These are phyloP conservation scores for Capronia coronata DNA, from an alignment of 2,329 filamentous ascomycete genomes.

Conservation along the genomic window DNA sequence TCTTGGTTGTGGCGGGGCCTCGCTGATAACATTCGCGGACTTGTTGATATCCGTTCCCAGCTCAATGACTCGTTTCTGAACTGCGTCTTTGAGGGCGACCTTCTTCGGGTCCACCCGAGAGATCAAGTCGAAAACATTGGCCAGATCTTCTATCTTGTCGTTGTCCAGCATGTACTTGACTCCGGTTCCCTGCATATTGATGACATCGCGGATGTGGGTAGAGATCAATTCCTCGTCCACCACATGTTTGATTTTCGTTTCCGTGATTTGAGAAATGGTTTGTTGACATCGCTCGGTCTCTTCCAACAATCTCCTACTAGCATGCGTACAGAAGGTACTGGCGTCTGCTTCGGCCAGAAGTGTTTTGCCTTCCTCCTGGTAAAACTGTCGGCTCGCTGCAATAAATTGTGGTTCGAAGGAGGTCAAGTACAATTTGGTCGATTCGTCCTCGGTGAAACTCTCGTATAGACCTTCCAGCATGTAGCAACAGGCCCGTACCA, in stretches of 20 bases:
- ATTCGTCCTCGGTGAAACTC: conserved; percentile 67
- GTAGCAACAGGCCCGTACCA: conserved; percentile 74
- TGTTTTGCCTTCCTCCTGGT: conserved; percentile 64
- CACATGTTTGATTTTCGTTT: conserved; percentile 65
- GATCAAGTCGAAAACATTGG: conserved; percentile 74
- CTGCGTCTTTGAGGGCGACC: conserved; percentile 58
- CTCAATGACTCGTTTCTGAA: conserved; percentile 70
- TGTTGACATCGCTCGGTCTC: conserved; percentile 77
- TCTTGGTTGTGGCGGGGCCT: conserved; percentile 48
- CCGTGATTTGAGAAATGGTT: conserved; percentile 67
- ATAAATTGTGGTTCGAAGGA: conserved; percentile 77
- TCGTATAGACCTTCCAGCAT: conserved; percentile 91
- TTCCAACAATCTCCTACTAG: conserved; percentile 66
- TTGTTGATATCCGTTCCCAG: conserved; percentile 80
- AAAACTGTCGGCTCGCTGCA: conserved; percentile 64
- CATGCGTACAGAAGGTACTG: conserved; percentile 71
- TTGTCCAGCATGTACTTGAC: conserved; percentile 88
- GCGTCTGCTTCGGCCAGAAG: conserved; percentile 74
- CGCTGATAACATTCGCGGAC: conserved; percentile 47
- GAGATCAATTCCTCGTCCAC: conserved; percentile 76
- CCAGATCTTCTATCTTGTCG: conserved; percentile 69
- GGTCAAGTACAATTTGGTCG: conserved; percentile 74
- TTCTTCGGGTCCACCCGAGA: conserved; percentile 70
- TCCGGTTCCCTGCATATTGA: conserved; percentile 77
- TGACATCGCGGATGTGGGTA: conserved; percentile 70